A percentile compares a stretch with the other conserved stretches of the same genome.
phyloP scores from a whole-genome alignment of 768 basidiomycete genomes.

The Amanita phalloides region DNA sequence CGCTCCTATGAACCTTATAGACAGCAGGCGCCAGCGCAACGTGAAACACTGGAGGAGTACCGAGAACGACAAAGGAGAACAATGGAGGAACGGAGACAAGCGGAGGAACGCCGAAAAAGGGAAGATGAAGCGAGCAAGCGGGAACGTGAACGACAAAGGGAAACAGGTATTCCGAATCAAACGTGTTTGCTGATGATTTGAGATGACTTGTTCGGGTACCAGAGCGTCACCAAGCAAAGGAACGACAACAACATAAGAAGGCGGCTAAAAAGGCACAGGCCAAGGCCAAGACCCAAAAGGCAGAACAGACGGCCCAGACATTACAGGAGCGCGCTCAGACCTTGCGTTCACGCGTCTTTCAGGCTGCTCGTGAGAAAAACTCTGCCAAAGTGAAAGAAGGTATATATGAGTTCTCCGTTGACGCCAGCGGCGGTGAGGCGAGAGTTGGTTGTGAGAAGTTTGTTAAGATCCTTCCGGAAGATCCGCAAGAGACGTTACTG shows the following conservation, averaged over 20 bases:
- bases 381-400: conserved; percentile 46
- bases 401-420: conserved; percentile 60
- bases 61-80: conserved; percentile 35
- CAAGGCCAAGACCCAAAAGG: conserved; percentile 34
- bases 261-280: conserved; percentile 47
- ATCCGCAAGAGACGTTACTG: conserved; percentile 56
- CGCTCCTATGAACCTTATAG: neutral
- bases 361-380: conserved; percentile 50
- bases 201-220: conserved; percentile 8
- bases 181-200: neutral
- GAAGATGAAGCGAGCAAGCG: conserved; percentile 41
- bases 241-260: conserved; percentile 43
- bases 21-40: conserved; percentile 13
- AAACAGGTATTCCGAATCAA: conserved; percentile 20
- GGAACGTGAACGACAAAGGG: conserved; percentile 32
- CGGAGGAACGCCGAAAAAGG: conserved; percentile 38
- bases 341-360: conserved; percentile 51
- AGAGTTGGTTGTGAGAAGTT: conserved; percentile 44
- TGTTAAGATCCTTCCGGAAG: conserved; percentile 31
- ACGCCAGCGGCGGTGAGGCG: conserved; percentile 63
- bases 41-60: conserved; percentile 44
- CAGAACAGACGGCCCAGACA: conserved; percentile 35
- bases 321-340: conserved; percentile 41
- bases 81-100: conserved; percentile 44
- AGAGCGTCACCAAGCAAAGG: conserved; percentile 48